These are phyloP conservation scores for Ophiostoma quercus DNA, from an alignment of 2,329 filamentous ascomycete species.

Conservation along the genomic window DNA sequence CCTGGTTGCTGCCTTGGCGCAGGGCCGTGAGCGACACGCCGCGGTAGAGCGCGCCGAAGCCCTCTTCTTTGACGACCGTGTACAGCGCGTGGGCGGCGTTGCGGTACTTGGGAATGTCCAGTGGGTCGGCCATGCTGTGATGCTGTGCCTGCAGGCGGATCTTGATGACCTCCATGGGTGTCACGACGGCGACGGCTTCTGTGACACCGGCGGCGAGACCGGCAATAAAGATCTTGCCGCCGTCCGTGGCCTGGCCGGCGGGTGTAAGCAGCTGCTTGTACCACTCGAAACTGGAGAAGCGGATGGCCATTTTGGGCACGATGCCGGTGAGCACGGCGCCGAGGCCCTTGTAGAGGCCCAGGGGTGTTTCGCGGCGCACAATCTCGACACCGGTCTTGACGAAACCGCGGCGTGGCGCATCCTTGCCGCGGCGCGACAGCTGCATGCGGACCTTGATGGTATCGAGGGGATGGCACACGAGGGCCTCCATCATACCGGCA, in stretches of 20 bases:
- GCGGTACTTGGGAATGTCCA: conserved; percentile 94
- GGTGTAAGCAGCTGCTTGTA: conserved; percentile 83
- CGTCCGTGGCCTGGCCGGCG: conserved; percentile 52
- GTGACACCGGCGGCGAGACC: conserved; percentile 90
- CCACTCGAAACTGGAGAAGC: conserved; percentile 93
- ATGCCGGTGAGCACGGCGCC: conserved; percentile 94
- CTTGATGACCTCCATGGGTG: conserved; percentile 99
- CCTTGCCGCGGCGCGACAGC: conserved; percentile 79
- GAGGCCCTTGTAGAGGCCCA: conserved; percentile 96
- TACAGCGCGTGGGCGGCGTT: conserved; percentile 80
- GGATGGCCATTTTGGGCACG: conserved; percentile 98
- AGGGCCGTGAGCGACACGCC: conserved; percentile 91
- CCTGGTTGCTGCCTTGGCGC: conserved; percentile 93
- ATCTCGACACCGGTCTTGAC: conserved; percentile 80
- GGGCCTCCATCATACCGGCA: conserved; percentile 98
- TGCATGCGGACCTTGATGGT: conserved; percentile 99
- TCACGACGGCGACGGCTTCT: conserved; percentile 93
- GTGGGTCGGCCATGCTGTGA: conserved; percentile 94
- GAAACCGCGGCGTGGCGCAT: conserved; percentile 83
- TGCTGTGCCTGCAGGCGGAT: conserved; percentile 97
- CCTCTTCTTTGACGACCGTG: conserved; percentile 89
- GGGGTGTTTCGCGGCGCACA: conserved; percentile 79
- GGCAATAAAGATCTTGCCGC: conserved; percentile 63
- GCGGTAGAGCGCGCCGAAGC: conserved; percentile 78
- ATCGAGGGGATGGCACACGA: conserved; percentile 91